These are phyloP conservation scores for Euryodendron excelsum DNA, from an alignment of 148 eudicot species.

Conservation along the genomic window DNA sequence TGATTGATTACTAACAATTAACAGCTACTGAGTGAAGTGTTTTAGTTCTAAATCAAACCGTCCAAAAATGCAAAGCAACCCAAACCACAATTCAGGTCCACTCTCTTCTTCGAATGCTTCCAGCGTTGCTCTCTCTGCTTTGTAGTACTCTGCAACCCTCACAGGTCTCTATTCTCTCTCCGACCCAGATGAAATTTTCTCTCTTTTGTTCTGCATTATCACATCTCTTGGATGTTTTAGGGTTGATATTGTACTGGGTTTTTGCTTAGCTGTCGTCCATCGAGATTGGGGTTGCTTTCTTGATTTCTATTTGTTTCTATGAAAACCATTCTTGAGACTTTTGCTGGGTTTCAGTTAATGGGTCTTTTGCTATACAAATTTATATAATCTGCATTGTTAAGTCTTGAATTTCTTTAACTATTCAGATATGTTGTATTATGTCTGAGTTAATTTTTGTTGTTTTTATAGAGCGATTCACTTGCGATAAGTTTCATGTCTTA, in stretches of 20 bases:
- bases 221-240: not conserved
- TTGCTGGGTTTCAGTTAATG: constrained; percentile 1
- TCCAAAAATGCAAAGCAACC: not conserved
- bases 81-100: not conserved
- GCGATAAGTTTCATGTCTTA: not conserved
- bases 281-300: not conserved
- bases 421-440: not conserved
- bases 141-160: not conserved
- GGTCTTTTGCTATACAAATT: not conserved
- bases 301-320: not conserved
- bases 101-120: not conserved
- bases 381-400: not conserved
- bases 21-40: too few relatives aligned
- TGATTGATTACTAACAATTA: too few relatives aligned
- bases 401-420: not conserved
- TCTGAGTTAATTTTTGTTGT: not conserved
- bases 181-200: not conserved
- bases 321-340: not conserved
- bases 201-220: not conserved
- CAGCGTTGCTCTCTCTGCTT: not conserved
- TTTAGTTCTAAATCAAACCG: not conserved
- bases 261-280: not conserved
- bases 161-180: not conserved
- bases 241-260: constrained; percentile 10
- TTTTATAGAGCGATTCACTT: not conserved